These are phyloP conservation scores for Penicillium paradoxum DNA, from an alignment of 495 filamentous ascomycete species.

Conservation along the genomic window DNA sequence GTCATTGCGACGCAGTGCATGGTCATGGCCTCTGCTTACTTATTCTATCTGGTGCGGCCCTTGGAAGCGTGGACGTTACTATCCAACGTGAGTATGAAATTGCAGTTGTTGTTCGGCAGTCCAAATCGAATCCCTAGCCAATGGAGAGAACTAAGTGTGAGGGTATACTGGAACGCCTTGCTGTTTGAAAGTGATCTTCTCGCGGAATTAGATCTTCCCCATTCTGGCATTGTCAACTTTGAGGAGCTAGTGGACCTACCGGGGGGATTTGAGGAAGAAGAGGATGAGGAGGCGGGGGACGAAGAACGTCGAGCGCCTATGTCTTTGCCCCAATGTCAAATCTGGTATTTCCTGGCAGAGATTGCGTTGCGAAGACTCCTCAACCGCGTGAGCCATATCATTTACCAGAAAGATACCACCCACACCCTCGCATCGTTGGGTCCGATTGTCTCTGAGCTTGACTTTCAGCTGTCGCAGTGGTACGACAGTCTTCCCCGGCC, in stretches of 20 bases:
- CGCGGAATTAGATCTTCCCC: conserved; percentile 74
- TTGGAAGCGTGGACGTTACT: conserved; percentile 79
- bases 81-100: conserved; percentile 71
- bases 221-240: conserved; percentile 74
- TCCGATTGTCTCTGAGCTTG: conserved; percentile 71
- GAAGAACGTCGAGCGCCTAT: conserved; percentile 9
- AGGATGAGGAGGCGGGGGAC: conserved; percentile 36
- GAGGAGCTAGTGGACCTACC: conserved; percentile 77
- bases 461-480: conserved; percentile 80
- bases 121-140: conserved; percentile 63
- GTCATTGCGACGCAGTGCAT: conserved; percentile 74
- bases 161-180: conserved; percentile 79
- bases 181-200: conserved; percentile 78
- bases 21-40: conserved; percentile 70
- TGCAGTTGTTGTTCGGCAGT: conserved; percentile 69
- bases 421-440: conserved; percentile 65
- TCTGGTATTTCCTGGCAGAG: conserved; percentile 82
- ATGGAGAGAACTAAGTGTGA: conserved; percentile 64
- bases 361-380: conserved; percentile 71
- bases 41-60: conserved; percentile 77
- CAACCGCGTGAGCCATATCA: conserved; percentile 74
- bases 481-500: conserved; percentile 70
- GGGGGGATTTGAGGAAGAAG: conserved; percentile 63
- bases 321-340: too few relatives aligned
- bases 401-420: conserved; percentile 69